Base-by-base conservation (phyloP, 2,329 filamentous ascomycete species). In the Aspergillus eucalypticola region DNA sequence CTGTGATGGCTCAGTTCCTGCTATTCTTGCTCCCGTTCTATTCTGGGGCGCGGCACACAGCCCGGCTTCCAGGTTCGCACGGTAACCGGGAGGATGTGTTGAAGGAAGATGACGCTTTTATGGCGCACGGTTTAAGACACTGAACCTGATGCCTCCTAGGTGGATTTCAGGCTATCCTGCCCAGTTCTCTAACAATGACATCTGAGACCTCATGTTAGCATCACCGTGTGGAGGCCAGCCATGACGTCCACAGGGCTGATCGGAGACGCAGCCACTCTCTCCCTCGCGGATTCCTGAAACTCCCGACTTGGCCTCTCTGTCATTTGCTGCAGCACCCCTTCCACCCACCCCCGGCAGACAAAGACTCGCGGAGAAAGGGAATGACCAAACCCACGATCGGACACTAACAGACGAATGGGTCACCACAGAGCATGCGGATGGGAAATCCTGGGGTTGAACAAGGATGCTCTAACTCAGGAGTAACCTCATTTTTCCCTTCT, bases 211-310 rank as follows among this genome's bases (percentile, higher is more conserved):
- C 53, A 46, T 23, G 13, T 17, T 41, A 4, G 39, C 55, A 35
- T 35, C 32, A 25, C 23, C 41, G 42, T 35, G 44, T 57, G 23
- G 59, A 56, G 54, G 60, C 50, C 23, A 53, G 56, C n/a, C 19
- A 52, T 21, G 21, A 52, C 56, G n/a, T 41, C 50, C 42, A 59
- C 54, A 60, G 55, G 61, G 63, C 60, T 62, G 58, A 64, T 54
- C 59, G 49, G 53, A 57, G 49, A 46, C 17, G 25, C 62, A 63
- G 62, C 66, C 63, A 69, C 61, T 65, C 39, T 57, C 44, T 56
- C 56, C 56, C 35, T 59, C 58, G 41, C 59, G 35, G 61, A 68
- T 72, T 67, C 72, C 72, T 75, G 70, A 73, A 70, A 65, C 63
- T 67, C 66, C 72, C 72, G 72, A 73, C 48, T 63, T 63, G 53